Base-by-base conservation (phyloP, 2,329 filamentous ascomycete genomes). In the Myriosclerotinia curreyana region DNA sequence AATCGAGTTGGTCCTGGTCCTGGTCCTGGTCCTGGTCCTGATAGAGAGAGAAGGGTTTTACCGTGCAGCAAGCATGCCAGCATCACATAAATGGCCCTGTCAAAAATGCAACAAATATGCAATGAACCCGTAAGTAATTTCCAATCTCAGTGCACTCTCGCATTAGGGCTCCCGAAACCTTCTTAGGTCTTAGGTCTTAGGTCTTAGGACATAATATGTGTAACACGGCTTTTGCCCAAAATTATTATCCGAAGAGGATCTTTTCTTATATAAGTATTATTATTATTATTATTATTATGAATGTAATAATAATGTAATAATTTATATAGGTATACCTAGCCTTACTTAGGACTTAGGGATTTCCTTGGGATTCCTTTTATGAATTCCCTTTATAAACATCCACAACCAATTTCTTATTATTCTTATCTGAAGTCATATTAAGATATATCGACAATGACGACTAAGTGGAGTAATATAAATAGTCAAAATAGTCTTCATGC, bases 91-190 rank as follows among this genome's bases (percentile, higher is more conserved):
- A 56, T 56, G 11, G 38, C 38, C 38, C 53, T 56, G 53, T 56
- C 53, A 44, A 55, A 34, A n/a, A n/a, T n/a, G n/a, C n/a, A n/a
- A n/a, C n/a, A n/a, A n/a, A n/a, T n/a, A 31, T 56, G 53, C 17
- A 55, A 55, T 55, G 5, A 44, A 44, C 25, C 38, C n/a, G n/a
- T n/a, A n/a, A n/a, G 53, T 44, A 53, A 61, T 52, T 44, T 61
- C 36, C 38, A 53, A 53, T 61, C 20, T 53, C 25, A 46, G 59
- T n/a, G n/a, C n/a, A n/a, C 31, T 53, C 49, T 53, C 28, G 25
- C 48, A 36, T 61, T 53, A 61, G 49, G 49, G 36, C 59, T 61
- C 44, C 59, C 59, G 49, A 34, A 31, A 53, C 59, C 49, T 14
- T 55, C 11, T 17, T 15, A 34, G 28, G 6, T n/a, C n/a, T n/a